phyloP scores from a whole-genome alignment of 1,139 yeast genomes.

The Pichia norvegensis region DNA sequence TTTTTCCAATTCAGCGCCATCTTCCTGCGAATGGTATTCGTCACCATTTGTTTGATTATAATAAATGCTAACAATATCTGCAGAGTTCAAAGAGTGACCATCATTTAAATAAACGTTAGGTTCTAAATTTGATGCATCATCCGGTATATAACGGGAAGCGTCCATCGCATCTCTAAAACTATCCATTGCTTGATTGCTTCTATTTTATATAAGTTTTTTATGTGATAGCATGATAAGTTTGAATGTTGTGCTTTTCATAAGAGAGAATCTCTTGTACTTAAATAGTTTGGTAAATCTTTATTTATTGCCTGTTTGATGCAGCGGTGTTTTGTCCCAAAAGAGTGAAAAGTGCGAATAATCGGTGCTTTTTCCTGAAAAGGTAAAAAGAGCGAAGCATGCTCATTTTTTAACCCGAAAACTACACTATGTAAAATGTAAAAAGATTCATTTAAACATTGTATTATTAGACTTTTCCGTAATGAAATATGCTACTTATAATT shows the following conservation, averaged over 20 bases:
- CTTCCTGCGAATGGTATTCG: background rate
- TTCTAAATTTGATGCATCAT: background rate
- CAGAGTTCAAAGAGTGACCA: background rate
- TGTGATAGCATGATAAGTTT: no score
- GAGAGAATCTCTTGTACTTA: background rate
- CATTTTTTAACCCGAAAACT: no score
- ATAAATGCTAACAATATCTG: background rate
- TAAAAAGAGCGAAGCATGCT: background rate
- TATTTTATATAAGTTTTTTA: no score
- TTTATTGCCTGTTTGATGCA: no score
- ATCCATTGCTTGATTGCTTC: no score
- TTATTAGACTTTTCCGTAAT: background rate
- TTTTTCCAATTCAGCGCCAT: background rate
- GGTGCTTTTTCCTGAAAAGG: background rate
- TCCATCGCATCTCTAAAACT: no score
- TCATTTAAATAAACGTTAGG: background rate
- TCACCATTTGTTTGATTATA: background rate
- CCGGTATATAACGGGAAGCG: no score
- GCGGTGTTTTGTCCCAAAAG: background rate
- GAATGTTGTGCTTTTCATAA: no score
- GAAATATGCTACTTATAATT: constrained; percentile 2
- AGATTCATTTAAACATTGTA: no score
- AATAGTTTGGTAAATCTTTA: no score
- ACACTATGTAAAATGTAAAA: no score
- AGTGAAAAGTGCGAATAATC: background rate